Evolutionary conservation across 1,284 basidiomycete species (phyloP).

Genomic region (Hemileia vastatrix): DNA sequence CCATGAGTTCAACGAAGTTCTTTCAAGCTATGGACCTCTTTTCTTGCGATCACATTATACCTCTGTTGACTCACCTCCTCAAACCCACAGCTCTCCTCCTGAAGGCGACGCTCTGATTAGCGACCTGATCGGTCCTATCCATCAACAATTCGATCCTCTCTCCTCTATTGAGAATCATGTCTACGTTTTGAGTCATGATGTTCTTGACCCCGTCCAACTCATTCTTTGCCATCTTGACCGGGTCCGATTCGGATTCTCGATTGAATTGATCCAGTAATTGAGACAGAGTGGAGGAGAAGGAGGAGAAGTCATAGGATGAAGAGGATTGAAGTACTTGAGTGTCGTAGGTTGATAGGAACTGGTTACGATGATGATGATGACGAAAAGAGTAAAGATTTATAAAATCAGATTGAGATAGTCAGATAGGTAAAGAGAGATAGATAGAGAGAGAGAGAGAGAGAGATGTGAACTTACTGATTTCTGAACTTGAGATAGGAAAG

Average conservation of each 20-base stretch:
- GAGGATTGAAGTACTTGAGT: slow-evolving; percentile 4
- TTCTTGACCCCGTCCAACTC: slow-evolving; percentile 39
- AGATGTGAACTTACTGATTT: too few relatives aligned
- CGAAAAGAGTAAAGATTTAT: too few relatives aligned
- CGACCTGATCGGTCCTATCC: slow-evolving; percentile 41
- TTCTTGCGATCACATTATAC: too few relatives aligned
- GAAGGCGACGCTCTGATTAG: slow-evolving; percentile 40
- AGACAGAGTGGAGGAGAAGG: slow-evolving; percentile 24
- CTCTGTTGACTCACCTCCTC: slow-evolving; percentile 14
- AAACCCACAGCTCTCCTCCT: slow-evolving; percentile 38
- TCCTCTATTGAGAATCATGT: slow-evolving; percentile 40
- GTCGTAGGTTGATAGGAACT: slow-evolving; percentile 30
- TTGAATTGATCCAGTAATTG: slow-evolving; percentile 31
- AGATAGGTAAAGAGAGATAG: too few relatives aligned
- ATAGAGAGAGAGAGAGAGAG: too few relatives aligned
- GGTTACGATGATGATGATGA: neutral
- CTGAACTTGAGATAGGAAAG: too few relatives aligned
- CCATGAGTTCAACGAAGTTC: too few relatives aligned
- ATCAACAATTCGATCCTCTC: slow-evolving; percentile 41
- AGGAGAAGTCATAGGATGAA: slow-evolving; percentile 21
- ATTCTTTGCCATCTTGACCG: slow-evolving; percentile 36
- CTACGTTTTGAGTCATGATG: slow-evolving; percentile 42
- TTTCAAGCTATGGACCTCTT: too few relatives aligned
- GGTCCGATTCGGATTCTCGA: slow-evolving; percentile 31
- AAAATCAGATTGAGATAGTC: too few relatives aligned